Base-by-base conservation (phyloP, 2,329 filamentous ascomycete genomes). In the Trichoderma lentiforme region DNA sequence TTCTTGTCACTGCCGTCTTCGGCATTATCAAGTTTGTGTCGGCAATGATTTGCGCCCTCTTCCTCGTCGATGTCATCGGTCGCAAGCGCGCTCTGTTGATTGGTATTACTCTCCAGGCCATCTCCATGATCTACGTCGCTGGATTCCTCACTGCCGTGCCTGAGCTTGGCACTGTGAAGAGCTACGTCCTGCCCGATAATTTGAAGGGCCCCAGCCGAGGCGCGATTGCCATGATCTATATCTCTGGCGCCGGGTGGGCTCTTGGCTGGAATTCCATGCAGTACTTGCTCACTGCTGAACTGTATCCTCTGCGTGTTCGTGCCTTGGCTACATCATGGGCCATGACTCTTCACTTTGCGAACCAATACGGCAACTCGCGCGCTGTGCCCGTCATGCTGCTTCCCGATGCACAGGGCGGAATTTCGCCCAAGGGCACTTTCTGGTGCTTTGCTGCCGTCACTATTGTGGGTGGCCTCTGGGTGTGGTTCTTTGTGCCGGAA, bases 291-390 rank as follows among this genome's bases (percentile, higher is more conserved):
- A 93, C 92, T 15, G 91, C 91, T 1, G 92, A 95, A 78, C 86
- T 95, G 73, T 95, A 93, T 83, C 92, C 92, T 1, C 85, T 94
- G 11, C 87, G 92, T 4, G 89, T 95, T 64, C 88, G 92, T 70
- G 91, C 92, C 4, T 81, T 94, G 11, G 89, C 90, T 24, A 92
- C 91, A 0, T 92, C 89, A 0, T 85, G 92, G 77, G 89, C 91
- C 61, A 94, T 94, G 92, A 92, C 89, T 0, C 86, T 94, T 72
- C 92, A 95, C 80, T 94, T 94, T 78, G 90, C 87, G 73, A 93
- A 93, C 80, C 91, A 94, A 80, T 94, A 93, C 78, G 92, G 92
- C 30, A 94, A 93, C 82, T 87, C 89, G 1, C 90, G 92, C 43
- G 91, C 92, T 0, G 90, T 94, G 0, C 92, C 92, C 1, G 88